Conservation (phyloP, 257 asterid species). For the Handroanthus guayacan region DNA sequence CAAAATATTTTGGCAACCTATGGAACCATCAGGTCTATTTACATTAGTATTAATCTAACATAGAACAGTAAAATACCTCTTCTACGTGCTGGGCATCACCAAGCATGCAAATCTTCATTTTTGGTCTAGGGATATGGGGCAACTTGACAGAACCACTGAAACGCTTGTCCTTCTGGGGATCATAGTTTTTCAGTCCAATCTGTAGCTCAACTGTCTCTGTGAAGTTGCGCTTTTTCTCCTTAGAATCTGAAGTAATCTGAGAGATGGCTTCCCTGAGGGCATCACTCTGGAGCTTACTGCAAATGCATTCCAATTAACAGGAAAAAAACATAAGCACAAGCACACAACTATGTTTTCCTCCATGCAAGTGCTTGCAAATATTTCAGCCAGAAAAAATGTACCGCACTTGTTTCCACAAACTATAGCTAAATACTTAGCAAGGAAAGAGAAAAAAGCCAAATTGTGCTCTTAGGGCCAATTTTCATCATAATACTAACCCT, state of each 20-base stretch:
- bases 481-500: neutral
- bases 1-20: neutral
- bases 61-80: slow-evolving; percentile 40
- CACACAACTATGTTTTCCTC: neutral
- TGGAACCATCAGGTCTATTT: neutral
- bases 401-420: neutral
- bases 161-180: slow-evolving; percentile 64
- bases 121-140: slow-evolving; percentile 66
- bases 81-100: slow-evolving; percentile 69
- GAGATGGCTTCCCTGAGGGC: slow-evolving; percentile 57
- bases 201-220: slow-evolving; percentile 60
- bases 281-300: slow-evolving; percentile 62
- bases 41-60: neutral
- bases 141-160: slow-evolving; percentile 65
- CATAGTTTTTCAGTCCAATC: slow-evolving; percentile 62
- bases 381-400: neutral
- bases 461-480: neutral
- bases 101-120: slow-evolving; percentile 67
- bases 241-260: slow-evolving; percentile 37
- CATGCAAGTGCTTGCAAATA: neutral
- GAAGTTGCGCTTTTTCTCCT: slow-evolving; percentile 57
- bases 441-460: no score
- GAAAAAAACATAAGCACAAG: neutral
- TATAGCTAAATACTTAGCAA: neutral
- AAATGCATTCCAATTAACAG: neutral